Evolutionary conservation across 495 filamentous ascomycete genomes (phyloP), one percentile per base, ranked within the genome.

Genomic region (Jackrogersella minutella): DNA sequence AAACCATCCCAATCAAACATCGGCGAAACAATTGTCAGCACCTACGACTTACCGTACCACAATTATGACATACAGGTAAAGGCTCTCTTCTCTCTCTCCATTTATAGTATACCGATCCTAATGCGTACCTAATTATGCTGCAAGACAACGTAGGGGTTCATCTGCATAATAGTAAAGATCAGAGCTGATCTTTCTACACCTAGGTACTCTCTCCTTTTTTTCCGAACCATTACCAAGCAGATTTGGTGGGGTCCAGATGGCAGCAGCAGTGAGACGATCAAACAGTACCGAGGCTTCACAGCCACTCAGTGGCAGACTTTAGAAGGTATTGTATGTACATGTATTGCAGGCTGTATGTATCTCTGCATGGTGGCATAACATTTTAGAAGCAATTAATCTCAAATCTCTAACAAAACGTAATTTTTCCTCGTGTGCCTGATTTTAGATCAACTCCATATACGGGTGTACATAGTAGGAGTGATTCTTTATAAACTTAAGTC

Each of bases 1-100:
- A 40, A 55, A 26, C 31, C 47, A 37, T 40, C 47, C 47, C 59
- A 68, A 63, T 59, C 59, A 59, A 68, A 62, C 60, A 55, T 62
- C 58, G 22, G 58, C 58, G 64, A 62, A 61, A 59, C 62, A 54
- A 44, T 21, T 46, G 46, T 52, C 31, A 34, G 30, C 50, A 37
- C 19, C 33, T 53, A 37, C 13, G 22, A 26, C 37, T 6, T 40
- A 9, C 36, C 19, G 26, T 30, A 56, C 52, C 37, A 17, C 22
- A 43, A 13, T 19, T 31, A 41, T 41, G 21, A 56, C 21, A 30
- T 16, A 56, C 33, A 26, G 14, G 16, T 36, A 10, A n/a, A 22
- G 14, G n/a, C 19, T n/a, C n/a, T n/a, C n/a, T n/a, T n/a, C n/a
- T 30, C 24, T 14, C 17, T 53, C 50, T 53, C 21, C 14, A 40